phyloP scores from a whole-genome alignment of 2,329 filamentous ascomycete genomes.

The Penicillium sp. region DNA sequence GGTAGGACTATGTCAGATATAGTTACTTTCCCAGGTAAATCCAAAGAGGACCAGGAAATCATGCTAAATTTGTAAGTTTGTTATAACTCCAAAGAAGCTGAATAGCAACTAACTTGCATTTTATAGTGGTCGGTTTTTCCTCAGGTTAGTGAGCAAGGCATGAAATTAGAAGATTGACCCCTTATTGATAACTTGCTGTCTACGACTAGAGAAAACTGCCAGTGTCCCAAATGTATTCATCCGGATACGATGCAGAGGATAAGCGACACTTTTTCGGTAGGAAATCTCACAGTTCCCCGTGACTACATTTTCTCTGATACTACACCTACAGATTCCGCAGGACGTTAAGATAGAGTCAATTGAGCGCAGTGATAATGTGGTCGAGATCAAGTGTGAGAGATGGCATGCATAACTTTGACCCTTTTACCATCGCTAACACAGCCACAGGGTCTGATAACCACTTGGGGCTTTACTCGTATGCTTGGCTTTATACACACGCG shows the following conservation, averaged over 20 bases:
- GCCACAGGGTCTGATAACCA: constrained; percentile 66
- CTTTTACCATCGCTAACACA: constrained; percentile 13
- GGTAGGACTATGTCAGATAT: background rate
- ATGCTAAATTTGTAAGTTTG: background rate
- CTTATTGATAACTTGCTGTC: background rate
- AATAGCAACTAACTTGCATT: background rate
- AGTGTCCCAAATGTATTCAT: constrained; percentile 65
- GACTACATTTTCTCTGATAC: background rate
- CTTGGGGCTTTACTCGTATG: constrained; percentile 63
- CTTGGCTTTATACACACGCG: constrained; percentile 56
- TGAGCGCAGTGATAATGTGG: constrained; percentile 32
- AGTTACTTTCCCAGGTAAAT: background rate
- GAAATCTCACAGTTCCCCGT: constrained; percentile 10
- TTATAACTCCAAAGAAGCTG: background rate
- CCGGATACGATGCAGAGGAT: constrained; percentile 67
- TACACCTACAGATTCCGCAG: constrained; percentile 43
- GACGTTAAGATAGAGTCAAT: constrained; percentile 42
- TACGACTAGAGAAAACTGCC: constrained; percentile 65
- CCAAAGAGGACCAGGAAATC: background rate
- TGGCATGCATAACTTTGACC: background rate
- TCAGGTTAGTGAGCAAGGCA: constrained; percentile 13
- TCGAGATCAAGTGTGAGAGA: constrained; percentile 52
- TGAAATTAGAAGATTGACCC: background rate
- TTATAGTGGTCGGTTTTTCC: constrained; percentile 18
- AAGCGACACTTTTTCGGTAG: constrained; percentile 65